Percentiles rank a stretch among this genome's conserved stretches.
phyloP scores from a whole-genome alignment of 208 protist genomes.

The Giardia duodenalis region DNA sequence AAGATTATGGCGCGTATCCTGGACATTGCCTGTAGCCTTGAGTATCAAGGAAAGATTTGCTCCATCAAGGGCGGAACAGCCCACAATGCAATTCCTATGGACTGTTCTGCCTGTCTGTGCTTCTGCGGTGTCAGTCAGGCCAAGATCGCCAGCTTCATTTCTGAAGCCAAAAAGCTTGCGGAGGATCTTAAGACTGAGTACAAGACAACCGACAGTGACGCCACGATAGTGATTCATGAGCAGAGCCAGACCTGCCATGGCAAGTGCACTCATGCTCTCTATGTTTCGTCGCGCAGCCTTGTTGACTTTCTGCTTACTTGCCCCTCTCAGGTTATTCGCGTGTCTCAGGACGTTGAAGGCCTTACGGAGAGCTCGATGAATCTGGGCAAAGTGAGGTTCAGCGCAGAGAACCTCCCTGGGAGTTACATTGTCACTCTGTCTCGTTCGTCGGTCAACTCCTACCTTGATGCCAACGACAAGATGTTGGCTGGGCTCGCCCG shows the following conservation, averaged over 20 bases:
- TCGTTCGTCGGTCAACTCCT: conserved; percentile 24
- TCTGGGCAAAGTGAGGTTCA: conserved; percentile 10
- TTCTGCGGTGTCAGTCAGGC: background rate
- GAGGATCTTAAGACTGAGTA: background rate
- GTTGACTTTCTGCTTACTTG: background rate
- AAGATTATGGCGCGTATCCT: conserved; percentile 34
- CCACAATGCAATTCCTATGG: conserved; percentile 34
- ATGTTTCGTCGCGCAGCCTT: background rate
- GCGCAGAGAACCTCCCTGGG: background rate
- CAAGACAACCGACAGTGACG: background rate
- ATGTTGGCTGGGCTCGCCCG: background rate
- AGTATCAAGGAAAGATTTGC: conserved; percentile 15
- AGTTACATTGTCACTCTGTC: background rate
- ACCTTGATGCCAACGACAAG: background rate
- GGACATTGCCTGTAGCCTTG: background rate
- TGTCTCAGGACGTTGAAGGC: conserved; percentile 32
- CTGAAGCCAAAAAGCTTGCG: background rate
- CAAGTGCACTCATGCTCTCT: background rate
- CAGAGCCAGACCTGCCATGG: background rate
- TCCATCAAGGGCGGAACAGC: conserved; percentile 32
- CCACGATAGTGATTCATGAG: background rate
- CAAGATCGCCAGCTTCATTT: background rate
- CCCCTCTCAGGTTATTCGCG: conserved; percentile 4
- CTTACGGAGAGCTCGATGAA: conserved; percentile 35
- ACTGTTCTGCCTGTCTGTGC: background rate